A percentile compares a stretch with the other conserved stretches of the same genome.
Conservation (phyloP, 116 monocot genomes). For the Iris pallida region DNA sequence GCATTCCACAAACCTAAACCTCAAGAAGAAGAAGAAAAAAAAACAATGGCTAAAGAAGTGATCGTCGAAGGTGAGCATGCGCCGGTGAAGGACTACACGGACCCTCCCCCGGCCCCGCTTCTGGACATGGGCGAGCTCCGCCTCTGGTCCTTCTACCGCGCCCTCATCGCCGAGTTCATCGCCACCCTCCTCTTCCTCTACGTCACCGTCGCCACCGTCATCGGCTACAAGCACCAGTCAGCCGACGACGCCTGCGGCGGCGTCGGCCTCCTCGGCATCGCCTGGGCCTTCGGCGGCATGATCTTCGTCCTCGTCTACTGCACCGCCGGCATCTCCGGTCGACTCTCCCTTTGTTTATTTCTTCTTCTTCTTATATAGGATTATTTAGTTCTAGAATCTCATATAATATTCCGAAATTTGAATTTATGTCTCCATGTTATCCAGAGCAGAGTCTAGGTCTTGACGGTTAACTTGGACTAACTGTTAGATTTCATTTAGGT, state of each 20-base stretch:
- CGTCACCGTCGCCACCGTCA: conserved; percentile 40
- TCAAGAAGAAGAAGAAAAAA: too few species aligned
- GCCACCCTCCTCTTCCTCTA: conserved; percentile 43
- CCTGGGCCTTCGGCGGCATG: conserved; percentile 72
- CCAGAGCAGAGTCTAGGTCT: too few species aligned
- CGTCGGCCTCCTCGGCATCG: conserved; percentile 72
- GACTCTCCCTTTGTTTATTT: background rate
- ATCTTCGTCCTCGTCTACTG: conserved; percentile 73
- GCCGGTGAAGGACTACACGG: conserved; percentile 22
- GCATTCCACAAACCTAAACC: too few species aligned
- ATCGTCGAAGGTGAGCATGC: conserved; percentile 13
- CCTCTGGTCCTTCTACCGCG: conserved; percentile 43
- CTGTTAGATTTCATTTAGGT: too few species aligned
- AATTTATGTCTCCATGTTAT: too few species aligned
- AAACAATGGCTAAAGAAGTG: conserved; percentile 41
- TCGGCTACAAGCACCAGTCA: conserved; percentile 42
- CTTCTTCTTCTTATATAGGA: too few species aligned
- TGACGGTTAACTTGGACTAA: too few species aligned
- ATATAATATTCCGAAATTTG: too few species aligned
- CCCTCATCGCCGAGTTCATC: conserved; percentile 39
- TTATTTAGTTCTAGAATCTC: too few species aligned
- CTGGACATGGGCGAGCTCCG: conserved; percentile 32
- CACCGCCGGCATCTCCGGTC: conserved; percentile 62
- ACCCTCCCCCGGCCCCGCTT: conserved; percentile 32
- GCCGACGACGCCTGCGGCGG: conserved; percentile 41